Base-by-base conservation (phyloP, 163 green algal species). In the Smithsoniella earleae region DNA sequence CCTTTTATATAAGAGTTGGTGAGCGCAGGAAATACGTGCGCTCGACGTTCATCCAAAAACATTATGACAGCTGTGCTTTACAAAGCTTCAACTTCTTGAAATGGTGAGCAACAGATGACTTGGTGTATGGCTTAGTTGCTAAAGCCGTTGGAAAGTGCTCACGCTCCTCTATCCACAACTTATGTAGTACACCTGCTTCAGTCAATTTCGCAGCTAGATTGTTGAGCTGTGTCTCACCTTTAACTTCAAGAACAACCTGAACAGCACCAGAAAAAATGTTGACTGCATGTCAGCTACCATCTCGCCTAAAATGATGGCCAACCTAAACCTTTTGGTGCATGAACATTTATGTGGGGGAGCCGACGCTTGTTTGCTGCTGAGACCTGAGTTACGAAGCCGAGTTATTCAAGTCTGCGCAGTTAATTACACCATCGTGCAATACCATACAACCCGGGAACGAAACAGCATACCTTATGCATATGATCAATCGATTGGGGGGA, bases 91-190 rank as follows among this genome's bases (percentile, higher is more conserved):
- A 77, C 79, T 93, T 95, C 63, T 95, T 96, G 33, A 98, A 89
- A 43, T 86, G 76, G 13, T 79, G 49, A 4, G 75, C 77, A 10
- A 95, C 77, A 5, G 80, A 25, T 0, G 76, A 82, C 66, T 96
- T 96, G n/a, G 40, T 74, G 54, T 85, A 88, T 0, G 93, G 94
- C 27, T 87, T 89, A 2, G 90, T 96, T 33, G 93, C 91, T 8
- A 98, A 75, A 73, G 86, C 92, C 0, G 93, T 98, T 1, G 86
- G 74, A 54, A 90, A 88, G 76, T 95, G 79, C 78, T 98, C 94
- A 2, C 92, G 93, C 84, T 97, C 92, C 81, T 98, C 94, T 8
- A 96, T 73, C 94, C 94, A 98, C 38, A 97, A 79, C 81, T 96
- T 95, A 81, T 95, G 85, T 6, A 46, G 25, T 3, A 96, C 75